Evolutionary conservation across 2,329 filamentous ascomycete species (phyloP), one percentile per base, ranked within the genome.

Genomic region (Ophiosphaerella narmari): DNA sequence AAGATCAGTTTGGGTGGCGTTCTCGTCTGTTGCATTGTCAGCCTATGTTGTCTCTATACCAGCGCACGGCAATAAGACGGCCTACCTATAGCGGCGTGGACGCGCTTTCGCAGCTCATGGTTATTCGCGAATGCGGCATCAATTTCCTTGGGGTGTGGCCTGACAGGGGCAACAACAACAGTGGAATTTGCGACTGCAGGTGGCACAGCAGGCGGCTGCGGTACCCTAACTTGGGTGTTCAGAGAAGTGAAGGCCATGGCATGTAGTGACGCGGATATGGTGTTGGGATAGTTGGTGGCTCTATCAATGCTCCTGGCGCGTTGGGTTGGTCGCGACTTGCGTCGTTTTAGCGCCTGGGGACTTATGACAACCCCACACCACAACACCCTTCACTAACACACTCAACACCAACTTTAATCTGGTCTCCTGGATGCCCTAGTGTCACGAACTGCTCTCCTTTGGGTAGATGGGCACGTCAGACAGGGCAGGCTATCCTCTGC

Each of bases 21-120:
- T 56, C 32, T 73, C 60, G 42, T 72, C 70, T 72, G 48, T 23
- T 1, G 18, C 21, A 13, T 4, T 34, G 5, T 49, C 7, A 41
- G 46, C 37, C 29, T 29, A 32, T 12, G 18, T 35, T 13, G 42
- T 24, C 21, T 3, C n/a, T 29, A 32, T 32, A 7, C 13, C 4
- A 18, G 13, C 13, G 1, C 9, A 6, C 11, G 35, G 7, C 11
- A 40, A 14, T 23, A n/a, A 13, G 16, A 7, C 7, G 0, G 46
- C 14, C 43, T 56, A 71, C 70, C 68, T 46, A 74, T 72, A 35
- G 69, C 71, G 23, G 63, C 68, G 39, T 73, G 67, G 4, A 74
- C 70, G 43, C 71, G 60, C 57, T 73, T 73, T 24, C 70, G 67
- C 56, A 74, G 55, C 36, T 71, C 67, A 14, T 64, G 60, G 38